Base-by-base conservation (phyloP, 2,329 filamentous ascomycete genomes). In the Dactylellina sp. region DNA sequence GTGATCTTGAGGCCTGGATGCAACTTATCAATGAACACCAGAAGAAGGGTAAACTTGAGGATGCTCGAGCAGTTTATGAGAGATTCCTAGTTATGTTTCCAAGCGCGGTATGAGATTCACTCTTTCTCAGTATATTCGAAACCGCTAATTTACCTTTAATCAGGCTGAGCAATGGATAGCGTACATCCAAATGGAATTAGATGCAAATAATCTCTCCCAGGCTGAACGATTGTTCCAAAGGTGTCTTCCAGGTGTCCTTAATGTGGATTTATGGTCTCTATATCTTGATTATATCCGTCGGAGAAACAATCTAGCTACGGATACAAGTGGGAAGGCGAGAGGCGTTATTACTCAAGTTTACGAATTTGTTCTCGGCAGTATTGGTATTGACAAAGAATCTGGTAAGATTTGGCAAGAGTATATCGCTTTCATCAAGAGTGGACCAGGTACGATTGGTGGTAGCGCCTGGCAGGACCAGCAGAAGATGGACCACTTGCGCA, bases 231-330 rank as follows among this genome's bases (percentile, higher is more conserved):
- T 99, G 20, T 97, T 99, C 81, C 88, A 88, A 76, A 87, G 88
- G 77, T 93, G 91, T 32, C 86, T 99, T 40, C 85, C 92, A 77
- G 87, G 87, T 7, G 89, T 95, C 18, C 89, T 91, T 9, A 91
- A 94, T 80, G 90, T 98, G 40, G 87, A 91, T 75, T 86, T 99
- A 18, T 99, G 93, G 92, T 92, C 91, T 5, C 87, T 93, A 32
- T 99, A 99, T 80, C 88, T 99, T 75, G 93, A 97, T 81, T 97
- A 98, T 80, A 91, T 98, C 75, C 92, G 95, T 60, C 90, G 95
- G 52, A 88, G 92, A 76, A 95, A 97, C 81, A 94, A 96, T 76
- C 84, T 98, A 71, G 92, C 86, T 46, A 89, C 90, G 78, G 95
- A 98, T 80, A 84, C 89, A 0, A 87, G 86, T 39, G 92, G 92